Evolutionary conservation across 495 filamentous ascomycete species (phyloP).

Genomic region (Apiosordaria backusii): DNA sequence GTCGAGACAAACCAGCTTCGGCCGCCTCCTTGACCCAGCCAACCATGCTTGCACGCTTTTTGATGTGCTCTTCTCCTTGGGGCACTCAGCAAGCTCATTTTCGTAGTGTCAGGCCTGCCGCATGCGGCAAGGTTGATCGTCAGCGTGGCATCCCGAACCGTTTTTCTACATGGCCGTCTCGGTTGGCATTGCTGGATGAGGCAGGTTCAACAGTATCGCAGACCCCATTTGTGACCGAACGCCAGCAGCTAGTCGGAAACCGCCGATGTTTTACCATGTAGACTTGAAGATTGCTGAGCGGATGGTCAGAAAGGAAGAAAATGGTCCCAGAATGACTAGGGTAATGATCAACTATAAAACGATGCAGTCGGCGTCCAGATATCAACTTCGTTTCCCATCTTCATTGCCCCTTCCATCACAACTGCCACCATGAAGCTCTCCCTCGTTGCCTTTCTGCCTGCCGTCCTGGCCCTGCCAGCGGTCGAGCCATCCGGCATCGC

Average conservation of each 20-base stretch:
- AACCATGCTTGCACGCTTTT: background rate
- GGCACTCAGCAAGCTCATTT: background rate
- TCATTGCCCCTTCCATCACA: background rate
- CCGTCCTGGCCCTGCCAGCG: conserved; percentile 5
- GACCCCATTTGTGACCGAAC: background rate
- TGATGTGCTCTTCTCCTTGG: background rate
- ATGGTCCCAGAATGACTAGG: too few species aligned
- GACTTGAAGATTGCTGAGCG: background rate
- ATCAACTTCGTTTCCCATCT: conserved; percentile 1
- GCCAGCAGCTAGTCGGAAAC: background rate
- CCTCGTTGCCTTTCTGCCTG: conserved; percentile 21
- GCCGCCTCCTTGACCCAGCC: background rate
- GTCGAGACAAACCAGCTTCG: background rate
- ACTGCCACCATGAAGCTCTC: conserved; percentile 32
- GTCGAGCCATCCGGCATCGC: background rate
- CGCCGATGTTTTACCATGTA: background rate
- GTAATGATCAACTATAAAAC: background rate
- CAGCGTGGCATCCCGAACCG: conserved; percentile 9
- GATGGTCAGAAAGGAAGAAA: too few species aligned
- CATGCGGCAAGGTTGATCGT: conserved; percentile 4
- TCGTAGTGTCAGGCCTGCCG: background rate
- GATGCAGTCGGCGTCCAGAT: background rate
- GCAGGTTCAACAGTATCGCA: conserved; percentile 12
- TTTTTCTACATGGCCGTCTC: background rate
- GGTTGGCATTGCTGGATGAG: conserved; percentile 13